These are phyloP conservation scores for Clavariopsis aquatica DNA, from an alignment of 495 filamentous ascomycete species.

Conservation along the genomic window DNA sequence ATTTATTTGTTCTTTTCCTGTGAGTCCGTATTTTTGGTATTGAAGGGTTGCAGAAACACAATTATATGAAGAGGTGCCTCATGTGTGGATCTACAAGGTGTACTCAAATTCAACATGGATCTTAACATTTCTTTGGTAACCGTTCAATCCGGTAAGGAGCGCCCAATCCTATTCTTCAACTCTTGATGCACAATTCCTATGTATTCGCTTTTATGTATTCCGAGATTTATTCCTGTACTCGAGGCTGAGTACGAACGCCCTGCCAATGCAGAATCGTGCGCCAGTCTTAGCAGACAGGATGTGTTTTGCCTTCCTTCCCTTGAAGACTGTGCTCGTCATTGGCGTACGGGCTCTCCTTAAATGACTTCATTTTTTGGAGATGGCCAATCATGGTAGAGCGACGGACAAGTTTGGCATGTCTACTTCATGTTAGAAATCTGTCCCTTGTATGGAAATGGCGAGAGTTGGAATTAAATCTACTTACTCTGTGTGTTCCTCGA, in stretches of 20 bases:
- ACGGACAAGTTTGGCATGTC: conserved; percentile 2
- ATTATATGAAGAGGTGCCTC: no score
- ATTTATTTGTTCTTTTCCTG: no score
- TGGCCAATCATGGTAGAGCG: conserved; percentile 7
- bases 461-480: not conserved
- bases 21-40: no score
- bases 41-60: no score
- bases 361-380: conserved; percentile 39
- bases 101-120: no score
- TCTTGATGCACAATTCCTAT: not conserved
- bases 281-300: conserved; percentile 68
- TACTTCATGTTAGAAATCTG: not conserved
- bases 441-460: not conserved
- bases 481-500: conserved; percentile 61
- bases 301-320: conserved; percentile 86
- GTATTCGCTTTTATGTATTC: not conserved
- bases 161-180: not conserved
- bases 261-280: not conserved
- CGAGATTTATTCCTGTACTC: not conserved
- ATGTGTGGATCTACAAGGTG: no score
- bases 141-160: no score
- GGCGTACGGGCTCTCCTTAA: conserved; percentile 65
- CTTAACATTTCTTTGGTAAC: no score
- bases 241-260: not conserved
- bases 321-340: conserved; percentile 82